Percentiles rank a stretch among this genome's conserved stretches.
Conservation (phyloP, 2,329 filamentous ascomycete genomes). For the Massarina eburnea region DNA sequence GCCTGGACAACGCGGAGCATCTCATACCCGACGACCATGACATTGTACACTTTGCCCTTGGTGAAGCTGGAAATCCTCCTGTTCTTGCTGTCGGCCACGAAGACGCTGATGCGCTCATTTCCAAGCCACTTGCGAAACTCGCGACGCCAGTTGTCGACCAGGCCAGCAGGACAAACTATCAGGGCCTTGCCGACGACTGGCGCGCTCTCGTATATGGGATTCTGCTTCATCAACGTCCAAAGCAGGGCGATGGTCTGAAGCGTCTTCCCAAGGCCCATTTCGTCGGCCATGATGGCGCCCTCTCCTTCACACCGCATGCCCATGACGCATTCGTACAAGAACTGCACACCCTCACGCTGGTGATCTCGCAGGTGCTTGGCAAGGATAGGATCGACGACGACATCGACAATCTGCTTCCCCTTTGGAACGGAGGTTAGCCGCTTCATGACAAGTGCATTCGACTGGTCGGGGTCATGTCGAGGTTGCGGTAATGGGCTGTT, state of each 20-base stretch:
- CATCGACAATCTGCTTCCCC: conserved; percentile 69
- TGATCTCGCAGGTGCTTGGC: conserved; percentile 65
- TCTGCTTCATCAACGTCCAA: conserved; percentile 74
- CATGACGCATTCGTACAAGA: conserved; percentile 77
- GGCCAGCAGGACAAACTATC: conserved; percentile 71
- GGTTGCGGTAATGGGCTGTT: conserved; percentile 55
- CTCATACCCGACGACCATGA: conserved; percentile 76
- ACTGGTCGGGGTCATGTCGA: conserved; percentile 64
- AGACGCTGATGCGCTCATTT: conserved; percentile 68
- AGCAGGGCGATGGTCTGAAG: conserved; percentile 70
- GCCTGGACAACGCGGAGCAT: conserved; percentile 67
- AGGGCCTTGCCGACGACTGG: conserved; percentile 70
- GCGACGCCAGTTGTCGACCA: conserved; percentile 73
- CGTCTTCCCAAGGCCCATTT: conserved; percentile 76
- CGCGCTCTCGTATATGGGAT: conserved; percentile 60
- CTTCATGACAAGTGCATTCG: conserved; percentile 68
- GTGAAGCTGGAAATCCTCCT: conserved; percentile 69
- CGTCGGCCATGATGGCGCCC: conserved; percentile 71
- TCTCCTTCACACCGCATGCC: conserved; percentile 67
- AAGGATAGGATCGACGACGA: conserved; percentile 70
- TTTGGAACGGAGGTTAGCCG: conserved; percentile 57
- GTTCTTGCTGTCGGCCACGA: conserved; percentile 61
- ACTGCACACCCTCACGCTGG: conserved; percentile 69
- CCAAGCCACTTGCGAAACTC: conserved; percentile 76
- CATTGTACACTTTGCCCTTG: conserved; percentile 65